These are phyloP conservation scores for Rhodamnia argentea DNA, from an alignment of 345 rosid species.

Conservation along the genomic window DNA sequence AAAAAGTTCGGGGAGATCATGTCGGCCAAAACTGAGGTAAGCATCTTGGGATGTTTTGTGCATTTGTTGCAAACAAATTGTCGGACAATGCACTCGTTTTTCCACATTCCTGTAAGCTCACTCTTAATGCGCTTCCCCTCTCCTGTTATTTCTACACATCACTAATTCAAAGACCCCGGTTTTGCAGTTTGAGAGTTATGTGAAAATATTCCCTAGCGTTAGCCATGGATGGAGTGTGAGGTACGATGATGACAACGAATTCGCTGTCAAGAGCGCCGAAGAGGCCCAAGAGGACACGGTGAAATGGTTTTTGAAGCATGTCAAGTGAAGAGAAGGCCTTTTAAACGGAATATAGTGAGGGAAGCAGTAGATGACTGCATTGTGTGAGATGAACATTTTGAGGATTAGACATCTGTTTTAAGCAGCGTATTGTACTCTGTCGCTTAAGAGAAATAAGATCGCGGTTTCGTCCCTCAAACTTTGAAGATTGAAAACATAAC, in stretches of 20 bases:
- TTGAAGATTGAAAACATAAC: background rate
- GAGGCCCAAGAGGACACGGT: background rate
- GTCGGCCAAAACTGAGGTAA: constrained; percentile 21
- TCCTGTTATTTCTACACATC: background rate
- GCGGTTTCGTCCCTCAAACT: background rate
- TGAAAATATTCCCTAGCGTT: constrained; percentile 56
- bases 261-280: background rate
- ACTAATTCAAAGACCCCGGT: background rate
- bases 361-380: background rate
- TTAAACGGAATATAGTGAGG: background rate
- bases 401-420: background rate
- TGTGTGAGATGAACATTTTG: background rate
- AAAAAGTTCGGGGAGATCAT: constrained; percentile 20
- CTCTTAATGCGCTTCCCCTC: background rate
- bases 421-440: background rate
- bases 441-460: background rate
- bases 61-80: background rate
- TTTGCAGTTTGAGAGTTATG: constrained; percentile 7
- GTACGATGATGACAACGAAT: constrained; percentile 29
- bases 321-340: background rate
- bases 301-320: background rate
- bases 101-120: background rate
- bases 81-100: background rate
- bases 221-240: constrained; percentile 61
- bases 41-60: background rate